These are phyloP conservation scores for Sindora glabra DNA, from an alignment of 306 rosid species.

Conservation along the genomic window DNA sequence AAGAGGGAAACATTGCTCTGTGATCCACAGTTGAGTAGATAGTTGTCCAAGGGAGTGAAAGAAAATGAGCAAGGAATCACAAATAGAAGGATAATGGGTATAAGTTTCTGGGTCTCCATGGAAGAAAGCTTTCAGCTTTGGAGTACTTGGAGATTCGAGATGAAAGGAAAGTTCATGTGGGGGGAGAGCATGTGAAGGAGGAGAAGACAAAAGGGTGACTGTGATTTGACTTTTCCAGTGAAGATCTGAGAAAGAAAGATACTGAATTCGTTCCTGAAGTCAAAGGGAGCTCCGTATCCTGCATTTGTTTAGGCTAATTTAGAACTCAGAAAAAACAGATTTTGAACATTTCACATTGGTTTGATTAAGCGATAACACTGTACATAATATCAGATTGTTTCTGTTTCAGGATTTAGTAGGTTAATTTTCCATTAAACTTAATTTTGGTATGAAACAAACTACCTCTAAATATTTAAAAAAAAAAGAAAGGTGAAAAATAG, in stretches of 20 bases:
- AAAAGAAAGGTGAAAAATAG: too few species aligned
- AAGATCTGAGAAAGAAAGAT: slow-evolving; percentile 11
- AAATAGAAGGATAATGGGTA: slow-evolving; percentile 14
- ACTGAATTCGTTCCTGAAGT: slow-evolving; percentile 17
- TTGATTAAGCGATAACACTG: too few species aligned
- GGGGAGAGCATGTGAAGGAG: not conserved
- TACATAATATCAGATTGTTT: slow-evolving; percentile 2
- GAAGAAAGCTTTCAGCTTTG: slow-evolving; percentile 11
- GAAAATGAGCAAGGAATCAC: slow-evolving; percentile 32
- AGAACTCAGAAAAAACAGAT: not conserved
- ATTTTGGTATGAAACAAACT: too few species aligned
- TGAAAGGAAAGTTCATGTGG: slow-evolving; percentile 1
- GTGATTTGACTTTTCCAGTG: slow-evolving; percentile 10
- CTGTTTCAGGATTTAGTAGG: slow-evolving; percentile 7
- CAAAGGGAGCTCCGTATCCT: slow-evolving; percentile 7
- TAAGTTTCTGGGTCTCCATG: slow-evolving; percentile 37
- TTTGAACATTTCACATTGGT: not conserved
- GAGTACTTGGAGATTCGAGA: not conserved
- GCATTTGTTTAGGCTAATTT: not conserved
- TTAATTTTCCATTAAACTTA: too few species aligned
- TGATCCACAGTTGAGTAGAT: slow-evolving; percentile 80
- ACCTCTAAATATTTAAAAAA: too few species aligned
- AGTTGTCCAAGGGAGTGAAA: slow-evolving; percentile 65
- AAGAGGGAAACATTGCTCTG: slow-evolving; percentile 40
- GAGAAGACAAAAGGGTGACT: slow-evolving; percentile 12